phyloP scores from a whole-genome alignment of 371 early-diverging fungal species.

The Mucor indicus region DNA sequence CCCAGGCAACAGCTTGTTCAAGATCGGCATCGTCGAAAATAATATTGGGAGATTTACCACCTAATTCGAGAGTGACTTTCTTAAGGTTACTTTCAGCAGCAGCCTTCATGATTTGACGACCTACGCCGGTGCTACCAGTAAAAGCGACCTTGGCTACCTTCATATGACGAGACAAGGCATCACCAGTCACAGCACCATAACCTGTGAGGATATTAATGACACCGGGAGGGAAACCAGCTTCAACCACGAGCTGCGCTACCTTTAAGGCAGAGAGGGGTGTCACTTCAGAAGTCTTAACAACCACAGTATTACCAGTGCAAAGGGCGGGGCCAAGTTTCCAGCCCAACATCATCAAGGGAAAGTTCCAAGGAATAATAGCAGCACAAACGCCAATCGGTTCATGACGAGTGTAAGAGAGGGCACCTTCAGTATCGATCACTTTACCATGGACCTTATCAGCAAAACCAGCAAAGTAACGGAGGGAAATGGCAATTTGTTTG shows the following conservation, averaged over 20 bases:
- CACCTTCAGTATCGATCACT: conserved; percentile 42
- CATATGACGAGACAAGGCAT: conserved; percentile 39
- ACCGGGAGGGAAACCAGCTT: conserved; percentile 59
- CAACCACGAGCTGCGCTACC: conserved; percentile 42
- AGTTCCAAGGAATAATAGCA: conserved; percentile 83
- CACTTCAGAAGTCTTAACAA: conserved; percentile 88
- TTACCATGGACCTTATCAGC: conserved; percentile 73
- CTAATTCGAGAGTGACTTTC: conserved; percentile 75
- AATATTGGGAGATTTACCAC: conserved; percentile 88
- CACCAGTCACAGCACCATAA: conserved; percentile 39
- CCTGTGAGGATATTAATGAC: conserved; percentile 72
- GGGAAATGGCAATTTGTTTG: conserved; percentile 44
- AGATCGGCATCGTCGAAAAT: conserved; percentile 85
- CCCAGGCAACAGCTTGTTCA: conserved; percentile 71
- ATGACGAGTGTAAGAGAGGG: conserved; percentile 64
- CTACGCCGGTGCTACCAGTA: conserved; percentile 59
- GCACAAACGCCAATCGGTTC: conserved; percentile 83
- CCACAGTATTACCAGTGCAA: conserved; percentile 80
- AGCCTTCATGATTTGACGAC: conserved; percentile 54
- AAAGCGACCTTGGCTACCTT: conserved; percentile 59
- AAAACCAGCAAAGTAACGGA: conserved; percentile 79
- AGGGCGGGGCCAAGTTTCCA: conserved; percentile 91
- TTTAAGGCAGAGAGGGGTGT: conserved; percentile 49
- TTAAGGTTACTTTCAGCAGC: conserved; percentile 70
- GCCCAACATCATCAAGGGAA: conserved; percentile 71